Percentiles rank a stretch among this genome's conserved stretches.
Evolutionary conservation across 2,329 filamentous ascomycete genomes (phyloP).

Genomic region (Chaetomium sp.): DNA sequence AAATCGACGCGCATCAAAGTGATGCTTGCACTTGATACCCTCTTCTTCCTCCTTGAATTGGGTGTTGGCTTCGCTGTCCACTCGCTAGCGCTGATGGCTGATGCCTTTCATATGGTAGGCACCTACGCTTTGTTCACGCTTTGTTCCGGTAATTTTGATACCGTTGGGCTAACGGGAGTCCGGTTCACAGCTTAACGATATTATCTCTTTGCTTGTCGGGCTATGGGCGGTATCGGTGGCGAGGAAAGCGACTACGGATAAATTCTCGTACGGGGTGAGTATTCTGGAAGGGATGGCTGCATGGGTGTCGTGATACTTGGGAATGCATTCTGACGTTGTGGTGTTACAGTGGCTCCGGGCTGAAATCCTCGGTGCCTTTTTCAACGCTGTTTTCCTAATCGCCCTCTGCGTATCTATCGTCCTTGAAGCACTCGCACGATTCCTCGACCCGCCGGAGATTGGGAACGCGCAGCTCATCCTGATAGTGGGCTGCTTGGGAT

Average conservation of each 20-base stretch:
- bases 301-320: too few relatives aligned
- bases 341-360: constrained; percentile 77
- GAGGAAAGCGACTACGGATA: constrained; percentile 76
- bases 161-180: too few relatives aligned
- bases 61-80: constrained; percentile 79
- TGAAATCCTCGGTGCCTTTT: constrained; percentile 90
- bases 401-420: constrained; percentile 95
- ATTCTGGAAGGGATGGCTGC: not conserved
- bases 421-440: constrained; percentile 85
- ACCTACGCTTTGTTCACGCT: constrained; percentile 5
- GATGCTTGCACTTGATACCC: constrained; percentile 81
- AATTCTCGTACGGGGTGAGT: constrained; percentile 88
- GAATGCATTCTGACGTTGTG: not conserved
- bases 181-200: constrained; percentile 73
- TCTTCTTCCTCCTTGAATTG: constrained; percentile 87
- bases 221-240: constrained; percentile 92
- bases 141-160: too few relatives aligned
- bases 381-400: constrained; percentile 96
- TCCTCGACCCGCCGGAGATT: constrained; percentile 86
- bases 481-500: constrained; percentile 78
- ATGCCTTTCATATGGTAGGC: constrained; percentile 94
- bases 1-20: constrained; percentile 90
- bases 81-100: constrained; percentile 87
- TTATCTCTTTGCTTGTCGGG: constrained; percentile 86
- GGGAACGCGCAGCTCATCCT: constrained; percentile 79